Conservation (phyloP, 371 early-diverging fungal species). For the Capillidium heterosporum region DNA sequence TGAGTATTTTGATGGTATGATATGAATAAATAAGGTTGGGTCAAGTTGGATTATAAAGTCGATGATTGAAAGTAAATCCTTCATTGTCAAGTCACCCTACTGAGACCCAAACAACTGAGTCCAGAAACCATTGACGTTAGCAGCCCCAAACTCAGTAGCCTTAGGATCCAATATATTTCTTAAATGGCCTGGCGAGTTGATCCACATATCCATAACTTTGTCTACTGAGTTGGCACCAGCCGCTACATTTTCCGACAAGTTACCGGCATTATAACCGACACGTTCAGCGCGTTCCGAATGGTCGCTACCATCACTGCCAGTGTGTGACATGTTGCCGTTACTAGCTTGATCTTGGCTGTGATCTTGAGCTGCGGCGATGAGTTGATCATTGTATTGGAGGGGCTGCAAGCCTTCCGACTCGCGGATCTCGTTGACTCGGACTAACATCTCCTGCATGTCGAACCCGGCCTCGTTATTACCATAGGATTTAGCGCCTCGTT, state of each 20-base stretch:
- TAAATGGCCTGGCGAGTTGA: constrained; percentile 9
- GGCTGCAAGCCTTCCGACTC: not conserved
- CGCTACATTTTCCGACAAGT: constrained; percentile 23
- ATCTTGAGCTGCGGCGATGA: constrained; percentile 9
- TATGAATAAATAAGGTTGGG: too few relatives aligned
- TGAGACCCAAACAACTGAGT: not conserved
- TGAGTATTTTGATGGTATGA: too few relatives aligned
- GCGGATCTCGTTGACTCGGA: not conserved
- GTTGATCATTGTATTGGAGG: not conserved
- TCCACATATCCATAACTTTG: constrained; percentile 14
- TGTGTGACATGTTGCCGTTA: constrained; percentile 13
- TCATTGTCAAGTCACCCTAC: too few relatives aligned
- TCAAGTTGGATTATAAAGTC: too few relatives aligned
- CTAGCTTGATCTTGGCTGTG: constrained; percentile 15
- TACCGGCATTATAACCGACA: constrained; percentile 9
- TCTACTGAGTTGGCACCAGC: constrained; percentile 9
- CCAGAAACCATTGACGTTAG: not conserved
- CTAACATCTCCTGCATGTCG: not conserved
- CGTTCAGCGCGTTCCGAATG: constrained; percentile 7
- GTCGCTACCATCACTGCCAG: constrained; percentile 8
- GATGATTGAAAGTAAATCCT: too few relatives aligned
- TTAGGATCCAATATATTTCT: constrained; percentile 9
- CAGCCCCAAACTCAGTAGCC: not conserved
- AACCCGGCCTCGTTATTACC: too few relatives aligned
- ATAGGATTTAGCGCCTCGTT: too few relatives aligned